Evolutionary conservation across 2,329 filamentous ascomycete genomes (phyloP).

Genomic region (Sporothrix variecibatus): DNA sequence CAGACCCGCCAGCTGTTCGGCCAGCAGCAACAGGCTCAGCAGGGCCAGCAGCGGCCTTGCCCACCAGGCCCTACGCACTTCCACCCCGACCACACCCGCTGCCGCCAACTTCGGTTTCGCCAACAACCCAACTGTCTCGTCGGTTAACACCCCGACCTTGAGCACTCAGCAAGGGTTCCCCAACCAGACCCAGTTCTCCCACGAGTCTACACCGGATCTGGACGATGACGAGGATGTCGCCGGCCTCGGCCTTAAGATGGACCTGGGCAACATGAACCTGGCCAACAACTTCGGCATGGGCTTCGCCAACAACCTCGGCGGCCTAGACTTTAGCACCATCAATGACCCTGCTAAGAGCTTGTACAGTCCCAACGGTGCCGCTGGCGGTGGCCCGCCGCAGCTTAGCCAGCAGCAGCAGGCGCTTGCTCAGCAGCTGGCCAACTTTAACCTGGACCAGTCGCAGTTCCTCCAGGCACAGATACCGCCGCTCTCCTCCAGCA

Average conservation of each 20-base stretch:
- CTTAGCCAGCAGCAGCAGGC: slow-evolving; percentile 63
- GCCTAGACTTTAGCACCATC: slow-evolving; percentile 63
- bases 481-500: slow-evolving; percentile 60
- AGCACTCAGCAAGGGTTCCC: slow-evolving; percentile 69
- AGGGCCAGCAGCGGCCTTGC: slow-evolving; percentile 74
- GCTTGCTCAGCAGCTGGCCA: slow-evolving; percentile 68
- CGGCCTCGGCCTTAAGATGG: slow-evolving; percentile 59
- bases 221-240: slow-evolving; percentile 75
- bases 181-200: slow-evolving; percentile 52
- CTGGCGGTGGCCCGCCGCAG: slow-evolving; percentile 41
- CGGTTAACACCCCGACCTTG: slow-evolving; percentile 91
- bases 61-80: slow-evolving; percentile 79
- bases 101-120: slow-evolving; percentile 76
- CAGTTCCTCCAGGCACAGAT: slow-evolving; percentile 77
- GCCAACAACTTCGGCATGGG: slow-evolving; percentile 52
- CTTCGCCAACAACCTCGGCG: slow-evolving; percentile 51
- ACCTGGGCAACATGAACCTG: slow-evolving; percentile 59
- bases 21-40: slow-evolving; percentile 67
- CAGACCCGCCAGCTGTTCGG: slow-evolving; percentile 70
- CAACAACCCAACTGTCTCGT: slow-evolving; percentile 95
- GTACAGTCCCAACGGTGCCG: slow-evolving; percentile 79
- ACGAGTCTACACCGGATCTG: slow-evolving; percentile 59
- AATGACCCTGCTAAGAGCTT: slow-evolving; percentile 93
- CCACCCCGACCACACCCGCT: slow-evolving; percentile 82
- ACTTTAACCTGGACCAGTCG: slow-evolving; percentile 72